Conservation (phyloP, 108 stramenopile genomes). For the Discostella stelligeroides region DNA sequence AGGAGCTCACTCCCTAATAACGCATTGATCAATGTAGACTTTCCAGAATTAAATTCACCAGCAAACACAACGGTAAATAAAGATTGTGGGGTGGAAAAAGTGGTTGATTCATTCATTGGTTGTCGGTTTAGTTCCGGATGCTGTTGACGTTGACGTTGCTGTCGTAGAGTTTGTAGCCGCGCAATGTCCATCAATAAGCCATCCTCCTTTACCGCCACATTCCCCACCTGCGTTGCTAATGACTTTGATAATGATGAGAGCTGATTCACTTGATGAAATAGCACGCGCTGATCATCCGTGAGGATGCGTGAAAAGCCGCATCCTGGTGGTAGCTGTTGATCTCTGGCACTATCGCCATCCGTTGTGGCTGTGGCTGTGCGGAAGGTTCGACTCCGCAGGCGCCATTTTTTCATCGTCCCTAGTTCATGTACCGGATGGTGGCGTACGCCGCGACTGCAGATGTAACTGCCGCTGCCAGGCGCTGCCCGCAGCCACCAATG, state of each 20-base stretch:
- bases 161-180: conserved; percentile 18
- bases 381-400: neutral
- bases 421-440: no score
- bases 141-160: conserved; percentile 2
- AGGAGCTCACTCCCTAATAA: conserved; percentile 74
- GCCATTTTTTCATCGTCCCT: neutral
- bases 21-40: conserved; percentile 85
- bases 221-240: conserved; percentile 56
- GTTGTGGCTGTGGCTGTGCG: neutral
- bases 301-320: conserved; percentile 58
- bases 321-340: conserved; percentile 5
- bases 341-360: neutral
- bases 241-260: conserved; percentile 53
- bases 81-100: conserved; percentile 23
- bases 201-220: conserved; percentile 43
- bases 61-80: conserved; percentile 79
- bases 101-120: conserved; percentile 3
- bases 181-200: conserved; percentile 36
- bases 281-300: conserved; percentile 58
- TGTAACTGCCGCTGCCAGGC: neutral
- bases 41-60: conserved; percentile 90
- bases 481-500: conserved; percentile 1
- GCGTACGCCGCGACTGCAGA: neutral
- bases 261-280: conserved; percentile 57
- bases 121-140: neutral